Evolutionary conservation across 2,329 filamentous ascomycete species (phyloP).

Genomic region (Pyrenochaeta sp.): DNA sequence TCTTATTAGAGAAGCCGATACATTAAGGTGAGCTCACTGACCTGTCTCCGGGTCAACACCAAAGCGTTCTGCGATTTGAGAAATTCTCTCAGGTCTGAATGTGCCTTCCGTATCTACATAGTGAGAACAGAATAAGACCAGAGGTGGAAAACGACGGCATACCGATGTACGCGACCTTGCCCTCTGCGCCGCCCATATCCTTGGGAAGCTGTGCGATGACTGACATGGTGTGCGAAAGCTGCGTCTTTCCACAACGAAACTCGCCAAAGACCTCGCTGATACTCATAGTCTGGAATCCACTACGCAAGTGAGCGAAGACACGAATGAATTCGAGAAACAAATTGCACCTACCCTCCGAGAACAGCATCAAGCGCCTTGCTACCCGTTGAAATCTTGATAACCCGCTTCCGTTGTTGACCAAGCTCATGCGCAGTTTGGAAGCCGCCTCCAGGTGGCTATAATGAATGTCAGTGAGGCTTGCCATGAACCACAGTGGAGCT

Average conservation of each 20-base stretch:
- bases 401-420: conserved; percentile 68
- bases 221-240: conserved; percentile 73
- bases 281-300: conserved; percentile 74
- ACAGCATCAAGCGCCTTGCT: conserved; percentile 73
- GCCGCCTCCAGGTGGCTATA: conserved; percentile 64
- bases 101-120: conserved; percentile 51
- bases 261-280: conserved; percentile 72
- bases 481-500: neutral
- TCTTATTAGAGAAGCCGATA: conserved; percentile 60
- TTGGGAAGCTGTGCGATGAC: conserved; percentile 68
- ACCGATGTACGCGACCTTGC: conserved; percentile 75
- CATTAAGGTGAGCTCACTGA: conserved; percentile 2
- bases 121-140: conserved; percentile 8
- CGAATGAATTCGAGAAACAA: neutral
- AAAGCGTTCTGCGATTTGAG: conserved; percentile 72
- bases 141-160: conserved; percentile 6
- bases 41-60: conserved; percentile 55
- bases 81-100: conserved; percentile 72
- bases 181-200: conserved; percentile 71
- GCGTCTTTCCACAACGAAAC: conserved; percentile 73
- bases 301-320: conserved; percentile 37
- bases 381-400: conserved; percentile 73
- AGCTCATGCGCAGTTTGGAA: conserved; percentile 74
- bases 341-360: conserved; percentile 63
- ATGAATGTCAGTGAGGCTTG: conserved; percentile 12